Evolutionary conservation across 164 flowering plant species (phyloP).

Genomic region (Dillenia suffruticosa): DNA sequence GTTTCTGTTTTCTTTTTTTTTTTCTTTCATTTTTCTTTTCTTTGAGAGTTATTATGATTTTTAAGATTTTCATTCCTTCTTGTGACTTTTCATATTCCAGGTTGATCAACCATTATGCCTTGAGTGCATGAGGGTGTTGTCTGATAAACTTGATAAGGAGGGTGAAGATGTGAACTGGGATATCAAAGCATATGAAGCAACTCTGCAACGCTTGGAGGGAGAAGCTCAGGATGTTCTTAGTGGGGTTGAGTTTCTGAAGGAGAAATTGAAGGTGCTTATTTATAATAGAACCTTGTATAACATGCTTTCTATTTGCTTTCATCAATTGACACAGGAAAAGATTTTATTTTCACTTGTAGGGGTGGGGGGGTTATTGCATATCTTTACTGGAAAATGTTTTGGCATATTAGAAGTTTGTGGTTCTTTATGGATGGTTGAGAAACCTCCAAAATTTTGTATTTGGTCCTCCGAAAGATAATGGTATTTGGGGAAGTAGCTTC

Average conservation of each 20-base stretch:
- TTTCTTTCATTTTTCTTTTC: neutral
- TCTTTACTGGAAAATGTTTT: no score
- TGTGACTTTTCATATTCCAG: constrained; percentile 25
- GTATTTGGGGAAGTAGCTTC: no score
- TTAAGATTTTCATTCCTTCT: no score
- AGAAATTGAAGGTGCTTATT: constrained; percentile 73
- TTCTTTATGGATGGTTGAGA: no score
- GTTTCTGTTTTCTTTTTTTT: neutral
- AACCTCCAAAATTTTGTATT: no score
- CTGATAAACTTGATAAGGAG: constrained; percentile 97
- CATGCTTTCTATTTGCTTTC: neutral
- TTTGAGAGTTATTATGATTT: no score
- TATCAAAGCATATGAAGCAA: constrained; percentile 92
- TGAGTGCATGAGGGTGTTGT: constrained; percentile 91
- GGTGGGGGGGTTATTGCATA: no score
- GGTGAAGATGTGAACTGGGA: constrained; percentile 95
- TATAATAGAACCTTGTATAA: neutral
- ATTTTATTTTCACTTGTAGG: neutral
- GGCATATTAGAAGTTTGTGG: no score
- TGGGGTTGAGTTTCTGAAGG: constrained; percentile 85
- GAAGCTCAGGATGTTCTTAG: constrained; percentile 76
- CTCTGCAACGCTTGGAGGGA: constrained; percentile 79
- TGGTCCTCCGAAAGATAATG: no score
- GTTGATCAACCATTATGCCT: constrained; percentile 97
- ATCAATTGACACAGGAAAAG: neutral